A percentile compares a stretch with the other conserved stretches of the same genome.
These are phyloP conservation scores for Aristolochia fimbriata DNA, from an alignment of 164 flowering plant species.

Conservation along the genomic window DNA sequence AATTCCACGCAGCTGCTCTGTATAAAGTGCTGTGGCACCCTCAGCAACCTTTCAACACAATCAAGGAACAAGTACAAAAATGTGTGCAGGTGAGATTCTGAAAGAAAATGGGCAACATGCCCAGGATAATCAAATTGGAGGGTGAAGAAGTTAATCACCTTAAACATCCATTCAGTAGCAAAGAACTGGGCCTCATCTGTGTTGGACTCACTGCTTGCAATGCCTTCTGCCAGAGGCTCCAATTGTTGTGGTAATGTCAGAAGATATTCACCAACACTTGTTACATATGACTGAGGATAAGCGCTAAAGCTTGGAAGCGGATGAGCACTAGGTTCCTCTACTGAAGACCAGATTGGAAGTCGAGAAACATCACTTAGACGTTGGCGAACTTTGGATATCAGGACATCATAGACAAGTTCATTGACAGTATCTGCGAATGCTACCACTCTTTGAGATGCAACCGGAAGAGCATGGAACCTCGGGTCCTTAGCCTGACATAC, in stretches of 20 bases:
- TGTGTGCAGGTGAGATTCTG: neutral
- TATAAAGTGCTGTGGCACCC: slow-evolving; percentile 88
- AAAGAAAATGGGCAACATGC: neutral
- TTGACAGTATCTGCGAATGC: slow-evolving; percentile 89
- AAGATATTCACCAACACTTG: slow-evolving; percentile 94
- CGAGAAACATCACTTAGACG: slow-evolving; percentile 77
- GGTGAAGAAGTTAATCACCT: slow-evolving; percentile 36
- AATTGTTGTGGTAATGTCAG: slow-evolving; percentile 96
- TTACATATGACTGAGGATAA: slow-evolving; percentile 85
- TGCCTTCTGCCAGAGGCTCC: slow-evolving; percentile 97
- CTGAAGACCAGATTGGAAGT: slow-evolving; percentile 86
- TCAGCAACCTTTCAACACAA: slow-evolving; percentile 68
- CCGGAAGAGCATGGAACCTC: slow-evolving; percentile 94
- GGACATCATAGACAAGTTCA: slow-evolving; percentile 97
- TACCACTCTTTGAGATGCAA: slow-evolving; percentile 85
- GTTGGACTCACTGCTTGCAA: slow-evolving; percentile 55
- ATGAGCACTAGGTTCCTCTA: slow-evolving; percentile 62
- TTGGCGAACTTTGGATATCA: slow-evolving; percentile 88
- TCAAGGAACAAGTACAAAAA: neutral
- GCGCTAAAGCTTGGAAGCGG: slow-evolving; percentile 88
- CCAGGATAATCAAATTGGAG: neutral
- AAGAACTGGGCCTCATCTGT: slow-evolving; percentile 92
- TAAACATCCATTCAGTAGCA: slow-evolving; percentile 99
- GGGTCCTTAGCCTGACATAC: slow-evolving; percentile 93
- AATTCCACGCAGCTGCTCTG: slow-evolving; percentile 88